Base-by-base conservation (phyloP, 2,329 filamentous ascomycete genomes). In the Hysterium pulicare region DNA sequence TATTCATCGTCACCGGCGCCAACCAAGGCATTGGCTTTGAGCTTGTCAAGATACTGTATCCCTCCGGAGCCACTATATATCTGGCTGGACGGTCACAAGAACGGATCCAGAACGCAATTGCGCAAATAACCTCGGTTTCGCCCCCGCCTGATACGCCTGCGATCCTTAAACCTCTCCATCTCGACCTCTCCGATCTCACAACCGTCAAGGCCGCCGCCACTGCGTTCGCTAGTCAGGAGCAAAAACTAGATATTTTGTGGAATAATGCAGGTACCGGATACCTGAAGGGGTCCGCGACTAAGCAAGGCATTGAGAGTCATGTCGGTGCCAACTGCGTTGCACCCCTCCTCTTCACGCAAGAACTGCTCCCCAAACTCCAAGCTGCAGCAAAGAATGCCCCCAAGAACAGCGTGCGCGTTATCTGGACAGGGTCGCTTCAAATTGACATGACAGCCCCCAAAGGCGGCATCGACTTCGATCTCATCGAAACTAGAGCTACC, bases 31-130 rank as follows among this genome's bases (percentile, higher is more conserved):
- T 78, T 11, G 76, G 76, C 15, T 68, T 71, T 22, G 72, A 77
- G 49, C 64, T 79, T 13, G 64, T 63, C 35, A 68, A 69, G 33
- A 70, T 80, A 6, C 64, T 81, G n/a, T 81, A 79, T 55, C 54
- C 59, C 21, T 69, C 69, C 28, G 73, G 76, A 40, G 76, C 69
- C 24, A 75, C 63, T 0, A 71, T 81, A 17, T 79, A 78, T 56
- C 58, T 77, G 20, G 74, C 75, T 11, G 70, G 70, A 5, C 73
- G 77, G 4, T 34, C 32, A 3, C 5, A 6, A 34, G 32, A 34
- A 20, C 32, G 32, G 5, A 10, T 34, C 32, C 4, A 34, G 10
- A 10, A 34, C 10, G 32, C 32, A 3, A 34, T 34, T 20, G n/a
- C n/a, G 19, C 11, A 6, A 10, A 34, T 34, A 3, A 34, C 17